Conservation (phyloP, 768 basidiomycete species). For the Suillus alpinus region DNA sequence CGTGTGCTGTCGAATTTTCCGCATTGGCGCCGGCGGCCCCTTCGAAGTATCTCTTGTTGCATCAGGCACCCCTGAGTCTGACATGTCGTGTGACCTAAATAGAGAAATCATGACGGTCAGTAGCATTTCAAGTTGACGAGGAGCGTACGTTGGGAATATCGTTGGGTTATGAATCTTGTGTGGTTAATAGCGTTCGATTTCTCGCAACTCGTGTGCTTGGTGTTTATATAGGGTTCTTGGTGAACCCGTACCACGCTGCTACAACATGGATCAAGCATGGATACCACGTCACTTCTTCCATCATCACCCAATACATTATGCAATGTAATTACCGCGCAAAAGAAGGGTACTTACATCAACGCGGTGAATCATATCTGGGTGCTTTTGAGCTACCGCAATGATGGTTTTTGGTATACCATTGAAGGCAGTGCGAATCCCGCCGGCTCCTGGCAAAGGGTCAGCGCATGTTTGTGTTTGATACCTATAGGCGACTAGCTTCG, state of each 20-base stretch:
- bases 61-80: not conserved
- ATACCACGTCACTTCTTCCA: not conserved
- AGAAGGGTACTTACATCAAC: not conserved
- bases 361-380: not conserved
- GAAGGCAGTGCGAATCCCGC: not conserved
- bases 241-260: not conserved
- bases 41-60: not conserved
- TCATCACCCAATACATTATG: not conserved
- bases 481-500: too few relatives aligned
- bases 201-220: not conserved
- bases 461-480: not conserved
- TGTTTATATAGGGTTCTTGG: not conserved
- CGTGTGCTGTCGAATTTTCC: conserved; percentile 16
- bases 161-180: not conserved
- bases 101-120: not conserved
- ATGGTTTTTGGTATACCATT: not conserved
- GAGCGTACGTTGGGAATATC: not conserved
- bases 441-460: not conserved
- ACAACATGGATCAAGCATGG: too few relatives aligned
- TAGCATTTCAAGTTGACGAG: not conserved
- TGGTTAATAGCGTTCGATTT: not conserved
- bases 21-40: not conserved
- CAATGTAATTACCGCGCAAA: not conserved
- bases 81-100: not conserved
- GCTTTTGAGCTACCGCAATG: not conserved